Evolutionary conservation across 1,284 basidiomycete species (phyloP).

Genomic region (Coniophora puteana): DNA sequence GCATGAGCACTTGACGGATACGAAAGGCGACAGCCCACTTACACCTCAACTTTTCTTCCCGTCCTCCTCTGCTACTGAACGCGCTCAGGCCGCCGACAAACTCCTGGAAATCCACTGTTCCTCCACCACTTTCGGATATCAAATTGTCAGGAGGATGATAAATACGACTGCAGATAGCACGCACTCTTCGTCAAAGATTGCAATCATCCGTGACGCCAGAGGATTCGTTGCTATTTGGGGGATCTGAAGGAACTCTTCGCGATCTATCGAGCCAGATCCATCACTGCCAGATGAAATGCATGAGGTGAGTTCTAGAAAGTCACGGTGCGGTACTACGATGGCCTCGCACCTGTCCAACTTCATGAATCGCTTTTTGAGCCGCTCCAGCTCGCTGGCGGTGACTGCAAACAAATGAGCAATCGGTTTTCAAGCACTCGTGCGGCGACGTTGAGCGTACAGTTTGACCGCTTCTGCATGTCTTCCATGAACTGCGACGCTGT

Average conservation of each 20-base stretch:
- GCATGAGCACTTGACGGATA: constrained; percentile 14
- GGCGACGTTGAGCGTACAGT: constrained; percentile 58
- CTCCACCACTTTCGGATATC: constrained; percentile 71
- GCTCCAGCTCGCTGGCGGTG: constrained; percentile 87
- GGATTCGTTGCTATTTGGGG: constrained; percentile 99
- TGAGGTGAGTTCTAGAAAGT: constrained; percentile 2
- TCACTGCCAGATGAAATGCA: constrained; percentile 48
- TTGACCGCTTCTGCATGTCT: constrained; percentile 90
- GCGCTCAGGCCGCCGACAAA: constrained; percentile 97
- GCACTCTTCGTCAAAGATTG: constrained; percentile 99
- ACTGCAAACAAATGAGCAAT: constrained; percentile 46
- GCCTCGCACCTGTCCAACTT: constrained; percentile 83
- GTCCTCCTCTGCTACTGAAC: constrained; percentile 92
- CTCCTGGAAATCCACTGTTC: constrained; percentile 98
- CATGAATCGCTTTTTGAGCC: constrained; percentile 98
- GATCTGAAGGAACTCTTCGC: constrained; percentile 98
- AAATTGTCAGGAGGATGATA: not conserved
- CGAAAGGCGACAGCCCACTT: constrained; percentile 30
- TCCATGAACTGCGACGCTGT: constrained; percentile 89
- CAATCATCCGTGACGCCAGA: constrained; percentile 95
- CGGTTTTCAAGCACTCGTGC: not conserved
- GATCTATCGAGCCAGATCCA: constrained; percentile 96
- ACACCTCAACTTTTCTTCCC: constrained; percentile 98
- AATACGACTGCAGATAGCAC: constrained; percentile 26
- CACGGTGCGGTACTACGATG: not conserved